Base-by-base conservation (phyloP, 352 stramenopile species). In the Pythium dissotocum region DNA sequence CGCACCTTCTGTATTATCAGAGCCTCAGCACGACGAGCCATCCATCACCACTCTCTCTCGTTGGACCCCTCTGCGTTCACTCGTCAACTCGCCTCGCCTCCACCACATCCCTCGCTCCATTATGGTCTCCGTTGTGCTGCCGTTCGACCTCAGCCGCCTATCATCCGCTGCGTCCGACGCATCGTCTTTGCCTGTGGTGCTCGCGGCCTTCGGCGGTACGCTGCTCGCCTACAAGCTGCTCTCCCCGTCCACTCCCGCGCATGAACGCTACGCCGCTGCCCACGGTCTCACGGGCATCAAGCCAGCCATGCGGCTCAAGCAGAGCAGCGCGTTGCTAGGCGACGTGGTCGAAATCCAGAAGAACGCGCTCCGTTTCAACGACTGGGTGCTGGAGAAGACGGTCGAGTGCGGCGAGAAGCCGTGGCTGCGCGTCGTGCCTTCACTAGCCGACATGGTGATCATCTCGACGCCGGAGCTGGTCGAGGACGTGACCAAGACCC, bases 401-500 rank as follows among this genome's bases (percentile, higher is more conserved):
- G 2, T 64, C 6, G 49, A 60, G n/a, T 65, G 26, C 18, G 42
- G 28, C n/a, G 66, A 59, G 26, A 28, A 40, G 14, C 66, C 66
- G 36, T 68, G 60, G 60, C 36, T 68, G 21, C 66, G 38, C 8
- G 53, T 49, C 12, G 53, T 63, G 38, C 66, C 66, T 26, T 33
- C 46, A 18, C 30, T 59, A 32, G 30, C 61, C 36, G 67, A 73
- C 35, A 57, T 66, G 56, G n/a, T 73, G 4, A 55, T 73, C 18
- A 24, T 69, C 30, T 26, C 67, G 46, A 55, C 61, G 26, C 61
- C 67, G 4, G 55, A 61, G 26, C 18, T 69, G 24, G 33, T 73
- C 5, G 67, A 73, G 46, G 67, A 73, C 42, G 44, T 73, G 16
- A 51, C 49, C 32, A 63, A 58, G n/a, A 73, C 67, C 0, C 67